Base-by-base conservation (phyloP, 2,329 filamentous ascomycete species). In the Myrmaecium sp. region DNA sequence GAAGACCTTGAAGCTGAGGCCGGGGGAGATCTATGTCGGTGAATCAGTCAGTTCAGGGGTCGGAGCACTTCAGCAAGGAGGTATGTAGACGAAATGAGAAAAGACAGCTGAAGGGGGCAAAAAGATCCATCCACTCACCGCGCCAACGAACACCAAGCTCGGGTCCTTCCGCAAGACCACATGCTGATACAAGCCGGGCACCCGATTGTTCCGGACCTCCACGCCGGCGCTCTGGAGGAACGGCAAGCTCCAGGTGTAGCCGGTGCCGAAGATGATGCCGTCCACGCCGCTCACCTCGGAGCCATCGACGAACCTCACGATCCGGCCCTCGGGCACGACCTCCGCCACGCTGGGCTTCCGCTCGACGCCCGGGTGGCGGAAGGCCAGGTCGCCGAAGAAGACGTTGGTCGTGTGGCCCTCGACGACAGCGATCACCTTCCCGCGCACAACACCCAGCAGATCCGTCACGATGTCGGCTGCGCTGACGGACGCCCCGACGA, bases 1-100 rank as follows among this genome's bases (percentile, higher is more conserved):
- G 29, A 74, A 75, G 16, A 75, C 60, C 41, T 71, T 74, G 50
- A 78, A 77, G 0, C 72, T 77, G 15, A 78, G 46, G 0, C 65
- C 66, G 0, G 64, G 62, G 1, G 52, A 51, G 0, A 62, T 22
- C 27, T 35, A 14, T 9, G 25, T 30, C 13, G 21, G 16, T n/a
- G n/a, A n/a, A n/a, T n/a, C n/a, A n/a, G n/a, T n/a, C n/a, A n/a
- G n/a, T n/a, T n/a, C n/a, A n/a, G n/a, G n/a, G n/a, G n/a, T n/a
- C n/a, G n/a, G n/a, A n/a, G n/a, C n/a, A n/a, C n/a, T n/a, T n/a
- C n/a, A n/a, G n/a, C n/a, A n/a, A n/a, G n/a, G n/a, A n/a, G n/a
- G n/a, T n/a, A n/a, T n/a, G n/a, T n/a, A n/a, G n/a, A n/a, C n/a
- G n/a, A n/a, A n/a, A n/a, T n/a, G n/a, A n/a, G n/a, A n/a, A n/a